Conservation (phyloP, 2,329 filamentous ascomycete genomes). For the Fusarium anguioides region DNA sequence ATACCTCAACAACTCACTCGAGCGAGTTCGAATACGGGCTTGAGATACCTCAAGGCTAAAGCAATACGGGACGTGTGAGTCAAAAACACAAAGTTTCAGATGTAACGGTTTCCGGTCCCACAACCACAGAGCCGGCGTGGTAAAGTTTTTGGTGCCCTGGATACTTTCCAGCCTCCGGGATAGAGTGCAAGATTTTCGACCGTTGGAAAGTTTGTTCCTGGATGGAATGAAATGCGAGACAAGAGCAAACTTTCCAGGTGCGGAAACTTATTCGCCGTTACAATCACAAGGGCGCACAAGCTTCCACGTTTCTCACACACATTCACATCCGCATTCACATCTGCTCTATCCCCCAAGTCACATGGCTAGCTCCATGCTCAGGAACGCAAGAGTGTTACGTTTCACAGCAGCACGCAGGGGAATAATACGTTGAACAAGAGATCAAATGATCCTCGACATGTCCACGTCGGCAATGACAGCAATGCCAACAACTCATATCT, state of each 20-base stretch:
- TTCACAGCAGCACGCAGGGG: slow-evolving; percentile 29
- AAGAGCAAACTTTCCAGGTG: slow-evolving; percentile 32
- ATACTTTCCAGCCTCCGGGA: slow-evolving; percentile 18
- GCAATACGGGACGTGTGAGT: slow-evolving; percentile 33
- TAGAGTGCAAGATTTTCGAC: slow-evolving; percentile 20
- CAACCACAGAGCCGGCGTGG: slow-evolving; percentile 28
- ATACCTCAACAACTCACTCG: not conserved
- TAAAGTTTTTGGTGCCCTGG: slow-evolving; percentile 19
- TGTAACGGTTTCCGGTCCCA: slow-evolving; percentile 41
- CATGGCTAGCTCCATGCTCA: slow-evolving; percentile 29
- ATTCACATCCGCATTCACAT: slow-evolving; percentile 11
- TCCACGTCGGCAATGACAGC: slow-evolving; percentile 29
- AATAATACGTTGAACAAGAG: slow-evolving; percentile 24
- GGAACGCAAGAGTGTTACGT: slow-evolving; percentile 28
- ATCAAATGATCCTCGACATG: slow-evolving; percentile 22
- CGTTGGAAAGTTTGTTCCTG: slow-evolving; percentile 31
- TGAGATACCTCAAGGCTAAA: slow-evolving; percentile 21
- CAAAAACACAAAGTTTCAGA: slow-evolving; percentile 30
- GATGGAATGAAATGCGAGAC: slow-evolving; percentile 23
- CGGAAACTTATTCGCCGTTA: slow-evolving; percentile 20
- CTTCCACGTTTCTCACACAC: slow-evolving; percentile 4
- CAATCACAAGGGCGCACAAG: slow-evolving; percentile 18
- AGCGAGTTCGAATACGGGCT: slow-evolving; percentile 2
- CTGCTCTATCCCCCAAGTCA: slow-evolving; percentile 27
- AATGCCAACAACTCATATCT: slow-evolving; percentile 26